These are phyloP conservation scores for Medicago lupulina DNA, from an alignment of 306 rosid species.

Conservation along the genomic window DNA sequence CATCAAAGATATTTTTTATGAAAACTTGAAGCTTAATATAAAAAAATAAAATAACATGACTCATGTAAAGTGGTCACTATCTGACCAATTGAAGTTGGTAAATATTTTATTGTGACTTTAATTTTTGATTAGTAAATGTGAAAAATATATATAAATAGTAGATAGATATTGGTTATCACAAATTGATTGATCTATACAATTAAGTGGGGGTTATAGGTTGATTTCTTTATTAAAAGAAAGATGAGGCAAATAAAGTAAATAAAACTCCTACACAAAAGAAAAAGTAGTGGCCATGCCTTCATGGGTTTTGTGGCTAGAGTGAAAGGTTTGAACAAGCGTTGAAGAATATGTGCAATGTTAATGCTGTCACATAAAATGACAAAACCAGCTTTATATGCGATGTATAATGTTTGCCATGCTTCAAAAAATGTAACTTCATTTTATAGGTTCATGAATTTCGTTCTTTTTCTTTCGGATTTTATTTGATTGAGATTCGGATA, in stretches of 20 bases:
- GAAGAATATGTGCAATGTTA: not conserved
- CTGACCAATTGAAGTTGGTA: no score
- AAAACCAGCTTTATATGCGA: slow-evolving; percentile 10
- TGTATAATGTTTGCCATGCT: no score
- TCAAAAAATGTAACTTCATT: not conserved
- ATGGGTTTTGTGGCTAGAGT: slow-evolving; percentile 22
- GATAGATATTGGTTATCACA: no score
- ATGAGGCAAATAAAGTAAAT: not conserved
- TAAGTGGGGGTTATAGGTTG: not conserved
- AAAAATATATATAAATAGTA: no score
- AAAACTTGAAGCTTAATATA: no score
- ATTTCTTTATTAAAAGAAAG: not conserved
- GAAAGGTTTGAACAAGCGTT: not conserved
- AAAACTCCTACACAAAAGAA: not conserved
- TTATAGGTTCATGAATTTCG: not conserved
- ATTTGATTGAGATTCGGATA: not conserved
- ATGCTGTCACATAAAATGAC: slow-evolving; percentile 23
- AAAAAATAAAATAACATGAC: no score
- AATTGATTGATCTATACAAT: not conserved
- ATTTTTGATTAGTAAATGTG: no score
- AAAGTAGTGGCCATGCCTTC: not conserved
- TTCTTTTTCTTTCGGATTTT: not conserved
- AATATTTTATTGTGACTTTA: no score
- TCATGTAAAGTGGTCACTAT: no score
- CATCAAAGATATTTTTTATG: no score